Base-by-base conservation (phyloP, 208 protist genomes). In the Strigomonas culicis region DNA sequence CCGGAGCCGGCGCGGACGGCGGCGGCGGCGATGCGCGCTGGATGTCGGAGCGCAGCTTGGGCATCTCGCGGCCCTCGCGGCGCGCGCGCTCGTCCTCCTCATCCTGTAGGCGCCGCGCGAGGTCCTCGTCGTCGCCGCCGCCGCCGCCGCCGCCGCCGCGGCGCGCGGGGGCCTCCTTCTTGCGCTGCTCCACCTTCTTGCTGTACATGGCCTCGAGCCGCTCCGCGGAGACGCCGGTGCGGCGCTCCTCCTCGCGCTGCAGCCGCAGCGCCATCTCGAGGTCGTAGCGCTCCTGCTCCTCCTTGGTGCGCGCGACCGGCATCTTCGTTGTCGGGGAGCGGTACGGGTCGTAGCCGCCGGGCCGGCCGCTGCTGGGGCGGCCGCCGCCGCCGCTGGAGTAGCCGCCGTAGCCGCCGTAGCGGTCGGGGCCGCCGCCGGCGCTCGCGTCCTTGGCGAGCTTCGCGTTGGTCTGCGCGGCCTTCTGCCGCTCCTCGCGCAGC, bases 261-360 rank as follows among this genome's bases (percentile, higher is more conserved):
- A 95, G 75, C 34, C 82, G 77, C 66, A 89, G 59, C 25, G 90
- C 90, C 62, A 93, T 66, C 80, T 93, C 80, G 77, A 91, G 83
- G 70, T 95, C 90, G 57, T 79, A 81, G 31, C 75, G 79, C 76
- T 95, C 90, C 70, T 95, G 90, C 72, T 95, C 81, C 70, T 91
- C 86, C 65, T 76, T 79, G 7, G 79, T 82, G 50, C 75, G 74
- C 10, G 77, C 70, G n/a, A 66, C 57, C 25, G 68, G 58, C 24
- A 68, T 43, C 51, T 59, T 11, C 47, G 30, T 25, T 27, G 27
- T 7, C 15, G 71, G 30, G 13, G 66, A 30, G 17, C 56, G 60
- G 59, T 79, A 79, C 4, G 41, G 31, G 63, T 74, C 66, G 59
- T 73, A 72, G 70, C 63, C 58, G 19, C 57, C 68, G 28, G 41